Percentiles rank a stretch among this genome's conserved stretches.
Evolutionary conservation across 192 early-diverging fungal species (phyloP).

Genomic region (Podila epigama): DNA sequence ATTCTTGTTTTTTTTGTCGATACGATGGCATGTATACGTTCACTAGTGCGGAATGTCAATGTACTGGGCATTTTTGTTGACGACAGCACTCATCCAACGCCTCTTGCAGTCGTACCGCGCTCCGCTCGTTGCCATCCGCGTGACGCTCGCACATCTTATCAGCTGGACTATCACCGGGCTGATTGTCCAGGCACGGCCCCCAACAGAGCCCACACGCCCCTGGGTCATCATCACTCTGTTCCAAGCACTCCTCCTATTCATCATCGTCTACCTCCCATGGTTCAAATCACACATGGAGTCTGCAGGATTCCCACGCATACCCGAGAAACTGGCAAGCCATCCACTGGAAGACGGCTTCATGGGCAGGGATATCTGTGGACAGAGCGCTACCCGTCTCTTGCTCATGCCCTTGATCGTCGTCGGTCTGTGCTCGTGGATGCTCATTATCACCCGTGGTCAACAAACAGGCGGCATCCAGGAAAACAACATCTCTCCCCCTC

Average conservation of each 20-base stretch:
- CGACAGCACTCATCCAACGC: conserved; percentile 54
- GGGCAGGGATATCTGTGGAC: conserved; percentile 42
- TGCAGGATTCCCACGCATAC: conserved; percentile 22
- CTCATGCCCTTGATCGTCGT: conserved; percentile 55
- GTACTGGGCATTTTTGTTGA: conserved; percentile 60
- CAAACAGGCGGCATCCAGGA: conserved; percentile 11
- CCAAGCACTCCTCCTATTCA: conserved; percentile 47
- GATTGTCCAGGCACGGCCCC: conserved; percentile 46
- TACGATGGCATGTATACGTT: background rate
- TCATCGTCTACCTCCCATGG: conserved; percentile 34
- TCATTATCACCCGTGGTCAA: conserved; percentile 51
- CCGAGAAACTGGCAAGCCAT: conserved; percentile 19
- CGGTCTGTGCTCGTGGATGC: conserved; percentile 56
- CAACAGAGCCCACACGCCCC: conserved; percentile 56
- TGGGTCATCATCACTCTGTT: conserved; percentile 57
- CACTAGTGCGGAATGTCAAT: conserved; percentile 55
- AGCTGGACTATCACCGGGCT: conserved; percentile 54
- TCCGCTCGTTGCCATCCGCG: conserved; percentile 52
- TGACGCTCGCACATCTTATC: conserved; percentile 50
- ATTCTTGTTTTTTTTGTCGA: background rate
- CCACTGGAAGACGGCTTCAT: conserved; percentile 45
- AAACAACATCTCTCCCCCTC: conserved; percentile 3
- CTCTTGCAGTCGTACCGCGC: conserved; percentile 58
- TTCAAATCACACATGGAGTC: conserved; percentile 23
- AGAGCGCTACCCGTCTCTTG: conserved; percentile 24